These are phyloP conservation scores for Leccinum incarnatum DNA, from an alignment of 768 basidiomycete species.

Conservation along the genomic window DNA sequence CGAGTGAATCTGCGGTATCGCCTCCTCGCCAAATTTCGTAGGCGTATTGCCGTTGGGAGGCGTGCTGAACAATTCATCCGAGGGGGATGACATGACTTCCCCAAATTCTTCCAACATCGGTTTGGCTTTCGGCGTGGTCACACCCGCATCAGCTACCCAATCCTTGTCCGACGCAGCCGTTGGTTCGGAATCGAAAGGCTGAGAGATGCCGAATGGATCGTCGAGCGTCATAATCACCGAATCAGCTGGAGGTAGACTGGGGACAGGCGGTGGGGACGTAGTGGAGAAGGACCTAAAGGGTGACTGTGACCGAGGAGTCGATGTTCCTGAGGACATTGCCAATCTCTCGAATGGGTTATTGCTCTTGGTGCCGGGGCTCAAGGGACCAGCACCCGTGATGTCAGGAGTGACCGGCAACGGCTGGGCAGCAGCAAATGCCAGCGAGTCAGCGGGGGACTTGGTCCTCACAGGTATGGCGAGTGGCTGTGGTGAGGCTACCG, in stretches of 20 bases:
- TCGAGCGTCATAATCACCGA: slow-evolving; percentile 19
- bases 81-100: slow-evolving; percentile 28
- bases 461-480: slow-evolving; percentile 29
- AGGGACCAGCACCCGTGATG: slow-evolving; percentile 41
- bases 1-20: slow-evolving; percentile 20
- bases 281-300: slow-evolving; percentile 55
- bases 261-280: slow-evolving; percentile 37
- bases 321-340: slow-evolving; percentile 42
- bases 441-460: slow-evolving; percentile 45
- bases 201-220: slow-evolving; percentile 55
- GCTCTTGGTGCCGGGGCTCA: slow-evolving; percentile 57
- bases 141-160: slow-evolving; percentile 14
- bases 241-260: slow-evolving; percentile 19
- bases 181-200: slow-evolving; percentile 18
- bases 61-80: slow-evolving; percentile 55
- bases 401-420: slow-evolving; percentile 74
- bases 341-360: slow-evolving; percentile 91
- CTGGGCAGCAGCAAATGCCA: slow-evolving; percentile 63
- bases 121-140: slow-evolving; percentile 20
- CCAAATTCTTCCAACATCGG: slow-evolving; percentile 12
- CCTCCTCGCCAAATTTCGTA: slow-evolving; percentile 10
- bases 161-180: slow-evolving; percentile 21
- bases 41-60: slow-evolving; percentile 48
- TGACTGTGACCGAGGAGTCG: slow-evolving; percentile 50
- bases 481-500: slow-evolving; percentile 4